Base-by-base conservation (phyloP, 495 filamentous ascomycete genomes). In the Aspergillus bridgeri region DNA sequence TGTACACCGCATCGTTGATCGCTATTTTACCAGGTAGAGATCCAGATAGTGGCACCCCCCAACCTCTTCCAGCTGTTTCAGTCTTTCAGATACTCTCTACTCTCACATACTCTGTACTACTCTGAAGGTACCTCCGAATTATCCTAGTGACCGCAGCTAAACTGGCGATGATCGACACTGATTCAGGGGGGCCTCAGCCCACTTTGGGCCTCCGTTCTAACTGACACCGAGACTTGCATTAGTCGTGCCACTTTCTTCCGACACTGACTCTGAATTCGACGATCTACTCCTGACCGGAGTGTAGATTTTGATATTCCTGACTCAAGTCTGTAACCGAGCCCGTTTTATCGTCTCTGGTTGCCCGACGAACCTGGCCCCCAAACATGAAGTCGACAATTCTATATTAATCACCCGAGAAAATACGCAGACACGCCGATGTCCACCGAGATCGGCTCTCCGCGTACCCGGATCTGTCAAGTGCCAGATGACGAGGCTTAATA, bases 31-130 rank as follows among this genome's bases (percentile, higher is more conserved):
- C 59, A 73, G 57, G 50, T 74, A 72, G 17, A 76, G 57, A 60
- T 79, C 75, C 20, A 79, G 60, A 44, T 79, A 79, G 23, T 8
- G 71, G 72, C 0, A 78, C 66, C 18, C 73, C n/a, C 74, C 3
- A 73, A 72, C 23, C 71, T 72, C 62, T 73, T 73, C 70, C 72
- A 73, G 23, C 71, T 71, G 33, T 71, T 67, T 45, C 73, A 73
- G n/a, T 77, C 71, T 60, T 77, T 71, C n/a, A 66, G n/a, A n/a
- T n/a, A n/a, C n/a, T n/a, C n/a, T n/a, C n/a, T n/a, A n/a, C n/a
- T n/a, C n/a, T n/a, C n/a, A n/a, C n/a, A n/a, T n/a, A n/a, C n/a
- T n/a, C n/a, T n/a, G n/a, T n/a, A n/a, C n/a, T n/a, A n/a, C n/a
- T n/a, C n/a, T n/a, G n/a, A n/a, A n/a, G n/a, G n/a, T n/a, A n/a